These are phyloP conservation scores for Xylaria telfairii DNA, from an alignment of 495 filamentous ascomycete species.

Conservation along the genomic window DNA sequence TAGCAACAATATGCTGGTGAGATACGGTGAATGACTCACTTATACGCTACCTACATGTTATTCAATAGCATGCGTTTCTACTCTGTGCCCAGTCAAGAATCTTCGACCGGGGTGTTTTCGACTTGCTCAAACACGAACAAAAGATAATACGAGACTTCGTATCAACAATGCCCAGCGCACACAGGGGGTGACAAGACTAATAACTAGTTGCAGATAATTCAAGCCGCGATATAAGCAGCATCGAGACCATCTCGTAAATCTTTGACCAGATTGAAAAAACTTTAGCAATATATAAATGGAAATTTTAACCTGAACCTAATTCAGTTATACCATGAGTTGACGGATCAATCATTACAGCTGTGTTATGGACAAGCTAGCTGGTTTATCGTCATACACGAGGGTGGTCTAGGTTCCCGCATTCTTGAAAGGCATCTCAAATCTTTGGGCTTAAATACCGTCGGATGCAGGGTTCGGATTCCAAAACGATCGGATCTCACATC, in stretches of 20 bases:
- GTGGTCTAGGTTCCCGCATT: no score
- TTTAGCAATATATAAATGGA: no score
- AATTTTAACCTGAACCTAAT: no score
- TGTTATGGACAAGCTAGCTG: no score
- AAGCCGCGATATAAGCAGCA: no score
- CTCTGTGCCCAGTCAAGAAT: background rate
- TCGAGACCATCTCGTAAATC: no score
- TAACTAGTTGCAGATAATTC: background rate
- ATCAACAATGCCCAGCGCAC: background rate
- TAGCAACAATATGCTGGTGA: background rate
- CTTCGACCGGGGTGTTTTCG: background rate
- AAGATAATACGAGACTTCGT: background rate
- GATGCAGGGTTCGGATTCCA: background rate
- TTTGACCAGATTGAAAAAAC: no score
- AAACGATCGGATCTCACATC: background rate
- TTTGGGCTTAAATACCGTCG: no score
- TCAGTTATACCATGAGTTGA: no score
- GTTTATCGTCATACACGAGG: no score
- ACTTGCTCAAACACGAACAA: background rate
- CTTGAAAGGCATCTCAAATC: no score
- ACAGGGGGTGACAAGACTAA: background rate
- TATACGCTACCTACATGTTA: background rate
- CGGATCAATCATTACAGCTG: no score
- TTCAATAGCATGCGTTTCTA: background rate
- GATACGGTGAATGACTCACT: constrained; percentile 14